Evolutionary conservation across 805 yeast species (phyloP).

Genomic region (Pichia occidentalis): DNA sequence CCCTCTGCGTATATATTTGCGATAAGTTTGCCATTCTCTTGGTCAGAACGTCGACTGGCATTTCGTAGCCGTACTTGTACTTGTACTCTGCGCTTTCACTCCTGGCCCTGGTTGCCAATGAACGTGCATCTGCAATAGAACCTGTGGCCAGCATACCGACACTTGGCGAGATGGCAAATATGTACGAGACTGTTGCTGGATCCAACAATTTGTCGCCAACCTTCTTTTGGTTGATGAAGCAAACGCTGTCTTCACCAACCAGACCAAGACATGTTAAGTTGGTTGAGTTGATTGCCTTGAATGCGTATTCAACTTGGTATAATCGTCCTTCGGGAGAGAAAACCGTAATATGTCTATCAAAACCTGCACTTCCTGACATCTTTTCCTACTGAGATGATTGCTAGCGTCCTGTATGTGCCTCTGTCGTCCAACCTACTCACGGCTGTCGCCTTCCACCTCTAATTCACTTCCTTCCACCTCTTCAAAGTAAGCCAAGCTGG

Average conservation of each 20-base stretch:
- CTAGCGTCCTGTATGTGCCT: no score
- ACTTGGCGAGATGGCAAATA: conserved; percentile 72
- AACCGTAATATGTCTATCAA: conserved; percentile 97
- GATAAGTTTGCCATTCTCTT: conserved; percentile 94
- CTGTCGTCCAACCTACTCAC: no score
- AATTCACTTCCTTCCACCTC: no score
- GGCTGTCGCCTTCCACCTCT: no score
- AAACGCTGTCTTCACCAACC: conserved; percentile 80
- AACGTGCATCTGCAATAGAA: conserved; percentile 91
- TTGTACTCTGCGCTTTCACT: conserved; percentile 94
- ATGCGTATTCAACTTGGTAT: conserved; percentile 90
- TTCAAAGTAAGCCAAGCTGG: no score
- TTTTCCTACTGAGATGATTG: not conserved
- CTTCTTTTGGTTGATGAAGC: conserved; percentile 88
- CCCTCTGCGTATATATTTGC: conserved; percentile 94
- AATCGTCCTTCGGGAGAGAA: conserved; percentile 98
- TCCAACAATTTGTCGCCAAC: conserved; percentile 93
- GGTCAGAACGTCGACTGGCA: conserved; percentile 90
- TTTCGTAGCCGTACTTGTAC: conserved; percentile 91
- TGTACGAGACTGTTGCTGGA: conserved; percentile 76
- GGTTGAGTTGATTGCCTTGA: conserved; percentile 88
- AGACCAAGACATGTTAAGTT: conserved; percentile 86
- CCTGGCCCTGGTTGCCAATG: conserved; percentile 84
- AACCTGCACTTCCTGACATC: conserved; percentile 72
- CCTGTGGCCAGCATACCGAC: conserved; percentile 94